Base-by-base conservation (phyloP, 106 monocot species). In the Allium cepa region DNA sequence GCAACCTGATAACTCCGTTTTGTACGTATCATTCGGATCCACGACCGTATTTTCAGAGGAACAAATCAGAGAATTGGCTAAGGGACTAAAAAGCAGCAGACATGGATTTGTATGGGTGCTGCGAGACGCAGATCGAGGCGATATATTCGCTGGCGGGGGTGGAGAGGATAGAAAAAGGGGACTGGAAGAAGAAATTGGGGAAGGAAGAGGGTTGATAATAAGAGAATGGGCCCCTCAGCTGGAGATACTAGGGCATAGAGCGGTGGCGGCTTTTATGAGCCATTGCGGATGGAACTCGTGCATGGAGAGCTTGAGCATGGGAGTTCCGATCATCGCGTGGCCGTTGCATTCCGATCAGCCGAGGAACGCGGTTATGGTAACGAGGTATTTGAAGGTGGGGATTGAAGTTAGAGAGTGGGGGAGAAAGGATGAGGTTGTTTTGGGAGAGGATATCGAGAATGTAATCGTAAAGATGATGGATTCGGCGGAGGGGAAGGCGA, bases 231-330 rank as follows among this genome's bases (percentile, higher is more conserved):
- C 75, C 0, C 75, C 75, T 17, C 75, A 75, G 75, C 17, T 75
- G 49, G 60, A 67, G 18, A 77, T 82, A 11, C 47, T 77, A 47
- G 72, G 73, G 11, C 77, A 82, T 11, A 56, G n/a, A 8, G 17
- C 86, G 27, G 73, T 70, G 7, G 82, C 67, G 0, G 66, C 27
- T 10, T 86, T 86, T 72, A 75, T 85, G 75, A 85, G 81, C 68
- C 85, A 84, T 57, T 84, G 84, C n/a, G 84, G 84, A 14, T 84
- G 84, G 84, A 84, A 81, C 48, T 81, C 81, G 11, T 77, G 77
- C 77, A 77, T 77, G 67, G 81, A 81, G 69, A 64, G 64, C 17
- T n/a, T 81, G 46, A 81, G 77, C 73, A 57, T 62, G 46, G 81
- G 81, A 9, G 69, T 77, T 58, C 77, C 77, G 18, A 65, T 73